These are phyloP conservation scores for Rhododendron griersonianum DNA, from an alignment of 148 eudicot genomes.

Conservation along the genomic window DNA sequence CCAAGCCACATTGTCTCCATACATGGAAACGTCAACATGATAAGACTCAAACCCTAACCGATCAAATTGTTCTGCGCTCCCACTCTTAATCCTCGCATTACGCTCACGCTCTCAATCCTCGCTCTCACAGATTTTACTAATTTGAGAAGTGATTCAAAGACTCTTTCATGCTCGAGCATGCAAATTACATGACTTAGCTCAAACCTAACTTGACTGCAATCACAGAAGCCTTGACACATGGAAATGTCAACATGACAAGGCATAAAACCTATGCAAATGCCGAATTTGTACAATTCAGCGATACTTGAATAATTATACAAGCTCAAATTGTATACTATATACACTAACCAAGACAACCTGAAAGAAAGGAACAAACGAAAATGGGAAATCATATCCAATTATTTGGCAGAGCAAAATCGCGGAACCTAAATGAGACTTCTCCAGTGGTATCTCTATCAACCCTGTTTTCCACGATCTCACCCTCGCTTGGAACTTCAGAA, in stretches of 20 bases:
- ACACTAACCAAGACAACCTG: background rate
- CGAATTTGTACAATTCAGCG: background rate
- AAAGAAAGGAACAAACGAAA: background rate
- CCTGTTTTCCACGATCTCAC: constrained; percentile 14
- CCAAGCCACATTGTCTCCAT: background rate
- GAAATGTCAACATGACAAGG: background rate
- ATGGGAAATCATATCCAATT: constrained; percentile 49
- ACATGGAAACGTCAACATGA: background rate
- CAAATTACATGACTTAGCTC: background rate
- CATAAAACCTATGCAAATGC: background rate
- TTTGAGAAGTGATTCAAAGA: background rate
- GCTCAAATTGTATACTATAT: background rate
- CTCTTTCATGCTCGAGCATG: background rate
- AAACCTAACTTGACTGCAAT: background rate
- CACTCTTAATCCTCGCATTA: no score
- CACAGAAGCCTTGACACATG: background rate
- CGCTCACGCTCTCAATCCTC: background rate
- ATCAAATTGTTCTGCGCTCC: no score
- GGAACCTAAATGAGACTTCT: constrained; percentile 64
- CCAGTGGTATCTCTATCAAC: constrained; percentile 59
- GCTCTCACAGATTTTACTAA: no score
- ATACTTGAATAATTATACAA: background rate
- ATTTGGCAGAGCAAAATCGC: constrained; percentile 38
- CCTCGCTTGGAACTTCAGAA: constrained; percentile 21
- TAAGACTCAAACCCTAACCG: background rate